Percentiles rank a stretch among this genome's conserved stretches.
These are phyloP conservation scores for Psilocybe sp. DNA, from an alignment of 768 basidiomycete genomes.

Conservation along the genomic window DNA sequence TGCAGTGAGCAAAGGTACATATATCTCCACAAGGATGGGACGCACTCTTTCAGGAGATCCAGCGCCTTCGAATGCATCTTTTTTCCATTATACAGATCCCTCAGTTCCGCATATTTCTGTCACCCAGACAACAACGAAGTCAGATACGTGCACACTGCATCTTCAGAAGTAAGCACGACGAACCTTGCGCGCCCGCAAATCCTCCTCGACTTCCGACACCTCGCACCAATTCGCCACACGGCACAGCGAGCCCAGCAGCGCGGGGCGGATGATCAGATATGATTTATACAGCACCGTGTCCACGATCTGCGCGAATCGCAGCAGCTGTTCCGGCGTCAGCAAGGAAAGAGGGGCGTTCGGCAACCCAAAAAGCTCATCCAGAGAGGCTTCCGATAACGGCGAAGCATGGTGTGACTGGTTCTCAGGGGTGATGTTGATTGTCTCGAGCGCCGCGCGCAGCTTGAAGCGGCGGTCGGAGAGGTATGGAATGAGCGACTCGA, in stretches of 20 bases:
- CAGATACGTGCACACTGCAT: neutral
- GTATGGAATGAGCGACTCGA: constrained; percentile 88
- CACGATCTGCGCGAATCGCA: constrained; percentile 89
- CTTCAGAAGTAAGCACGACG: constrained; percentile 12
- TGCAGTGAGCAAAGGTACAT: neutral
- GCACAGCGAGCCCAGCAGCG: constrained; percentile 82
- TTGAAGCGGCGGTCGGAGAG: constrained; percentile 90
- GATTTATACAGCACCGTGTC: constrained; percentile 95
- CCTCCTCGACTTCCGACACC: constrained; percentile 75
- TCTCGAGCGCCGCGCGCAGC: constrained; percentile 70
- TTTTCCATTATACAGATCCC: constrained; percentile 90
- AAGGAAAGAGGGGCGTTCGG: constrained; percentile 72
- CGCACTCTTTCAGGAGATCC: constrained; percentile 79
- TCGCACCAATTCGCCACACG: constrained; percentile 97
- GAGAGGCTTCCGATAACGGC: constrained; percentile 67
- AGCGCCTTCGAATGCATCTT: constrained; percentile 93
- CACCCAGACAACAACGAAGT: neutral
- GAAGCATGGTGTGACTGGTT: constrained; percentile 66
- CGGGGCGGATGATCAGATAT: constrained; percentile 79
- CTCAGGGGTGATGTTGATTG: constrained; percentile 64
- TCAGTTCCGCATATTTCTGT: constrained; percentile 89
- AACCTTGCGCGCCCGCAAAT: constrained; percentile 77
- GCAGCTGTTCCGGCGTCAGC: constrained; percentile 79
- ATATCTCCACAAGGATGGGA: constrained; percentile 1
- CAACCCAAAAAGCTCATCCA: constrained; percentile 72